phyloP scores from a whole-genome alignment of 192 early-diverging fungal genomes.

The Nowakowskiella sp. region DNA sequence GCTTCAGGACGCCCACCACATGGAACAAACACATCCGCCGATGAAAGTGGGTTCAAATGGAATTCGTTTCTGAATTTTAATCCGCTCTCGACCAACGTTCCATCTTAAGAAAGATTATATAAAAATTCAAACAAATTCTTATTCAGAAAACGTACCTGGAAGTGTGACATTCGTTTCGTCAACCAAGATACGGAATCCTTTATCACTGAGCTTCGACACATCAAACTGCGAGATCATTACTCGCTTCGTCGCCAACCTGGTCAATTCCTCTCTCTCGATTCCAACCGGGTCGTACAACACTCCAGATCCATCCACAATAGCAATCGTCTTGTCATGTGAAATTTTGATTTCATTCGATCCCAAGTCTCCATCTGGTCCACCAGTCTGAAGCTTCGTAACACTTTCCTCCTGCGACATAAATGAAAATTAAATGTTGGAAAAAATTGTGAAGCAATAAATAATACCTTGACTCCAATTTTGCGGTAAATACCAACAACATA shows the following conservation, averaged over 20 bases:
- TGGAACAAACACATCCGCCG: slow-evolving; percentile 91
- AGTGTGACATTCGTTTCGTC: slow-evolving; percentile 87
- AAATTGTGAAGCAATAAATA: background rate
- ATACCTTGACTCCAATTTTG: slow-evolving; percentile 33
- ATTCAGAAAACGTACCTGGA: slow-evolving; percentile 35
- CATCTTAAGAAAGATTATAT: slow-evolving; percentile 36
- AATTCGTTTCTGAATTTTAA: slow-evolving; percentile 95
- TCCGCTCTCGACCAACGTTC: slow-evolving; percentile 78
- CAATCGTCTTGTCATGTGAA: slow-evolving; percentile 90
- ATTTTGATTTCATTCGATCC: slow-evolving; percentile 99
- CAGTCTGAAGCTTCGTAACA: slow-evolving; percentile 89
- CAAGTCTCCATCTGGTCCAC: slow-evolving; percentile 96
- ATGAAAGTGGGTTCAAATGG: slow-evolving; percentile 75
- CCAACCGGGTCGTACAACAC: slow-evolving; percentile 89
- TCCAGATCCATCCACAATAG: slow-evolving; percentile 93
- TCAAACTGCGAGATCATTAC: slow-evolving; percentile 90
- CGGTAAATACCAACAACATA: slow-evolving; percentile 95
- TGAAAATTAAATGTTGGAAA: background rate
- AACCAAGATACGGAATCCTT: slow-evolving; percentile 91
- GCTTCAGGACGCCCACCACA: slow-evolving; percentile 98
- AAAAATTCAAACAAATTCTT: slow-evolving; percentile 8
- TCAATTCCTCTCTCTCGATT: slow-evolving; percentile 81
- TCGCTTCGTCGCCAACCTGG: slow-evolving; percentile 74
- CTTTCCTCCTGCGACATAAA: slow-evolving; percentile 62
- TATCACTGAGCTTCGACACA: slow-evolving; percentile 59